A percentile compares a stretch with the other conserved stretches of the same genome.
Evolutionary conservation across 169 alveolate species (phyloP).

Genomic region (Cryptosporidium canis): DNA sequence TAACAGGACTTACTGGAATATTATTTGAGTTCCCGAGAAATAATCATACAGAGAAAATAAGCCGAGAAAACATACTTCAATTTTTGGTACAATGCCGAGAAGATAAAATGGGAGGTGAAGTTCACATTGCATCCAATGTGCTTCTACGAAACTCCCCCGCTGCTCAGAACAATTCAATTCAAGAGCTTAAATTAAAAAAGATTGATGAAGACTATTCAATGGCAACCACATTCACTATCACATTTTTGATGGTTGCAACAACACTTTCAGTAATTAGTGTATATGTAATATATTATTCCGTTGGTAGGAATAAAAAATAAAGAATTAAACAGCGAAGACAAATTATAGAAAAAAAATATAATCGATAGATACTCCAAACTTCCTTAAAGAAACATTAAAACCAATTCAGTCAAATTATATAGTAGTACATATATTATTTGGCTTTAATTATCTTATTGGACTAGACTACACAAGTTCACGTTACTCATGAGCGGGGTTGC

Average conservation of each 20-base stretch:
- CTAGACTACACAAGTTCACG: background rate
- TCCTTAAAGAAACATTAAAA: too few relatives aligned
- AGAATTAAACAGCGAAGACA: background rate
- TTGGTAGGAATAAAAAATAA: background rate
- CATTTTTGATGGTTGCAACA: conserved; percentile 62
- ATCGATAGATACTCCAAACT: background rate
- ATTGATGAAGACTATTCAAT: conserved; percentile 31
- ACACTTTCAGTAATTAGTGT: conserved; percentile 56
- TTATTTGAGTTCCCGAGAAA: conserved; percentile 57
- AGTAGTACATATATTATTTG: background rate
- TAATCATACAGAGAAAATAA: conserved; percentile 1
- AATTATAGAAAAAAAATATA: background rate
- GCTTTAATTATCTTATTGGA: background rate
- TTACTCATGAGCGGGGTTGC: background rate
- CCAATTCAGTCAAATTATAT: too few relatives aligned
- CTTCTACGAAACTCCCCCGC: conserved; percentile 20
- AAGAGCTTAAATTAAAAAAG: background rate
- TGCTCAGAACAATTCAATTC: background rate
- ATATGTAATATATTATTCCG: conserved; percentile 35
- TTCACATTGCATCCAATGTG: conserved; percentile 41
- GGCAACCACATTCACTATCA: conserved; percentile 60
- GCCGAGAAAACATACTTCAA: conserved; percentile 1
- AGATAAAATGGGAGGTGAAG: conserved; percentile 67
- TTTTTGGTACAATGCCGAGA: conserved; percentile 55
- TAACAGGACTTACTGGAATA: conserved; percentile 56